Conservation (phyloP, 805 yeast genomes). For the Candida ipomoeae region DNA sequence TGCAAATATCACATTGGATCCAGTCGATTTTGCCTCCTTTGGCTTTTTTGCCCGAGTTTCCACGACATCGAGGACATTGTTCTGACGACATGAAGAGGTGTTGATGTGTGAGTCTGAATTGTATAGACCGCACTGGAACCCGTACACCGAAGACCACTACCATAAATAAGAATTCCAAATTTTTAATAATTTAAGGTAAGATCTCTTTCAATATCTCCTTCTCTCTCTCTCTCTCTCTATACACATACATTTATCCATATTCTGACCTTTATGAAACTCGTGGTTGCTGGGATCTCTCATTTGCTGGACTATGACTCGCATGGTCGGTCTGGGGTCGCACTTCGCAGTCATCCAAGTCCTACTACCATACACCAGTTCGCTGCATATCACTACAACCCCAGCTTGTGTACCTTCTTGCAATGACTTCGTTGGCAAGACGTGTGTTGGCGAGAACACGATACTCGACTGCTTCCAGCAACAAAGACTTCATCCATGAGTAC, state of each 20-base stretch:
- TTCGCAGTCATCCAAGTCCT: neutral
- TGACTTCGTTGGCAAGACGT: neutral
- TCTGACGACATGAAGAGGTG: slow-evolving; percentile 1
- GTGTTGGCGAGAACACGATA: neutral
- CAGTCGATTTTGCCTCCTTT: slow-evolving; percentile 27
- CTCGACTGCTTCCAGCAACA: neutral
- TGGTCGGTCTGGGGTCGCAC: neutral
- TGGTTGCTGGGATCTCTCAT: neutral
- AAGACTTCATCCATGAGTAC: slow-evolving; percentile 48
- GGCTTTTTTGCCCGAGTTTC: neutral
- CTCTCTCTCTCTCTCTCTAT: too few relatives aligned
- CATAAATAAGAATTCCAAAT: too few relatives aligned
- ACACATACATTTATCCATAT: neutral
- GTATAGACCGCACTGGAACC: neutral
- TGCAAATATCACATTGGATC: slow-evolving; percentile 57
- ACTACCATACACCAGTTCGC: neutral
- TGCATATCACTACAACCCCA: neutral
- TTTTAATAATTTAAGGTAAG: too few relatives aligned
- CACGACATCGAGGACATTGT: slow-evolving; percentile 11
- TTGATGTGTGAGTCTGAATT: neutral
- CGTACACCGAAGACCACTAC: neutral
- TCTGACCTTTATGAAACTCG: neutral
- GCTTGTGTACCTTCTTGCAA: neutral
- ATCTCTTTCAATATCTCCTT: too few relatives aligned
- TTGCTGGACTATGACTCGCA: neutral